Conservation (phyloP, 371 early-diverging fungal genomes). For the Entomophthora muscae region DNA sequence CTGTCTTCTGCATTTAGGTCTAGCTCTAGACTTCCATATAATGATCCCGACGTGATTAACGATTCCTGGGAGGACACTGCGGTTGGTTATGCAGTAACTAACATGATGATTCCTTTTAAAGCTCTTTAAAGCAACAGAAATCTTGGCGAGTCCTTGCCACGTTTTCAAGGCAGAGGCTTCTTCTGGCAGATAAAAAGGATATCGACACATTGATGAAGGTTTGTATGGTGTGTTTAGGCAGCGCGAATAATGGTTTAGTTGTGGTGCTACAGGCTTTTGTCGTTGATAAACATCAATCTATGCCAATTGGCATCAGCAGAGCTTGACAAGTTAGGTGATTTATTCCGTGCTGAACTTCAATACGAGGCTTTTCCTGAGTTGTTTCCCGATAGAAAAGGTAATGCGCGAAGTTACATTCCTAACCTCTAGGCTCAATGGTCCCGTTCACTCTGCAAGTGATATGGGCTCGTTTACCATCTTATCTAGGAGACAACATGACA, state of each 20-base stretch:
- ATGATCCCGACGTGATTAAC: neutral
- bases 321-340: neutral
- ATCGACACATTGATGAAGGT: neutral
- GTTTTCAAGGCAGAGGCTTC: neutral
- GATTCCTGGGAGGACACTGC: neutral
- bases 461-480: neutral
- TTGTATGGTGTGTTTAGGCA: neutral
- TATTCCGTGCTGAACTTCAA: neutral
- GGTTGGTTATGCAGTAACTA: neutral
- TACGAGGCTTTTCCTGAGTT: neutral
- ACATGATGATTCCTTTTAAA: neutral
- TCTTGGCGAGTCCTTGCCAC: neutral
- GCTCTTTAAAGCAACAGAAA: neutral
- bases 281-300: neutral
- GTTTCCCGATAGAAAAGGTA: neutral
- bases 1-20: neutral
- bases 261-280: neutral
- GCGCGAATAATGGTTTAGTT: neutral
- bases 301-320: constrained; percentile 6
- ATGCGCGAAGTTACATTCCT: neutral
- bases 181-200: neutral
- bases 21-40: neutral
- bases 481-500: neutral
- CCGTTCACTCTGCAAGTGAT: neutral
- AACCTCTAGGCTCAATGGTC: neutral